Percentiles rank a stretch among this genome's conserved stretches.
phyloP scores from a whole-genome alignment of 1,139 yeast species.

The Eremothecium coryli region DNA sequence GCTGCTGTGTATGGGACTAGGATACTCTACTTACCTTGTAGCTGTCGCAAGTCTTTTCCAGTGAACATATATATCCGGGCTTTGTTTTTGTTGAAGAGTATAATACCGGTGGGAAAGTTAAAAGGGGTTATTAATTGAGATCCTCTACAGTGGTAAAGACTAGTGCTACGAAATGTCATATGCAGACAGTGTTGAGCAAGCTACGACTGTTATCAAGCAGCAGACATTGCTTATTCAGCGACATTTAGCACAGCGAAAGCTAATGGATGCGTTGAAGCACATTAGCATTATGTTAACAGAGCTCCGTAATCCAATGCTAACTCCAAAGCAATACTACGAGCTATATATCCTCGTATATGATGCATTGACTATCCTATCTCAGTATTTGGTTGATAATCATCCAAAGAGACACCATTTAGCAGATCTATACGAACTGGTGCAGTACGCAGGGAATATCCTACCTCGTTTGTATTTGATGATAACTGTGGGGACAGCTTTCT shows the following conservation, averaged over 20 bases:
- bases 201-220: slow-evolving; percentile 41
- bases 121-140: no score
- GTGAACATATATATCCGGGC: no score
- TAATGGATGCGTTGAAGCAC: slow-evolving; percentile 84
- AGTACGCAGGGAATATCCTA: slow-evolving; percentile 86
- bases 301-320: slow-evolving; percentile 60
- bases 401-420: slow-evolving; percentile 64
- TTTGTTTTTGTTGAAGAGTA: no score
- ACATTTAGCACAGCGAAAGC: slow-evolving; percentile 54
- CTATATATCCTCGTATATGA: slow-evolving; percentile 80
- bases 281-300: slow-evolving; percentile 79
- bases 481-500: slow-evolving; percentile 85
- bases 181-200: slow-evolving; percentile 25
- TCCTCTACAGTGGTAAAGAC: no score
- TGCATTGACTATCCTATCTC: slow-evolving; percentile 61
- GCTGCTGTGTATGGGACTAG: no score
- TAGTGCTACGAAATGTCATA: slow-evolving; percentile 20
- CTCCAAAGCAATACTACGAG: slow-evolving; percentile 93
- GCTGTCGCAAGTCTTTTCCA: no score
- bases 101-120: no score
- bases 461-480: slow-evolving; percentile 93
- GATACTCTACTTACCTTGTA: no score
- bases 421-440: slow-evolving; percentile 88
- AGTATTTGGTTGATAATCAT: slow-evolving; percentile 58
- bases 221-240: slow-evolving; percentile 73